These are phyloP conservation scores for Penicillium chermesinum DNA, from an alignment of 495 filamentous ascomycete species.

Conservation along the genomic window DNA sequence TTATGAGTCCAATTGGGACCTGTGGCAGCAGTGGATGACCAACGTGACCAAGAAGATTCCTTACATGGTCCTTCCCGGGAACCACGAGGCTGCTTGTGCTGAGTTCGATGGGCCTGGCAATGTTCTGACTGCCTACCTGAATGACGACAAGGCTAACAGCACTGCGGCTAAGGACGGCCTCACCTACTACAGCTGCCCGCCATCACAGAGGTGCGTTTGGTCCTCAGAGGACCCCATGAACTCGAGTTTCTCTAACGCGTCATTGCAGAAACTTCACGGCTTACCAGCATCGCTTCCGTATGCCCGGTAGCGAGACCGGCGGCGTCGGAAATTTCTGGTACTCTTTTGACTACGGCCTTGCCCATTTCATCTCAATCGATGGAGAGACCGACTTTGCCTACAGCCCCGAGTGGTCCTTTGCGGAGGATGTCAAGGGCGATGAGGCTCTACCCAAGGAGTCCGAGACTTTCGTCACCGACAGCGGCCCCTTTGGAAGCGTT, in stretches of 20 bases:
- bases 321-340: slow-evolving; percentile 54
- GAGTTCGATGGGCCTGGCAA: slow-evolving; percentile 49
- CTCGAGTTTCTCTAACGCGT: not conserved
- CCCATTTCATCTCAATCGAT: slow-evolving; percentile 46
- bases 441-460: slow-evolving; percentile 35
- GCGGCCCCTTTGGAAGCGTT: slow-evolving; percentile 45
- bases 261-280: slow-evolving; percentile 47
- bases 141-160: slow-evolving; percentile 28
- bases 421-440: slow-evolving; percentile 31
- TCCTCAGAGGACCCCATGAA: too few relatives aligned
- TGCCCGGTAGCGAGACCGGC: slow-evolving; percentile 42
- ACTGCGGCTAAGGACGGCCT: slow-evolving; percentile 25
- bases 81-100: slow-evolving; percentile 46
- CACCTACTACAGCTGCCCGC: slow-evolving; percentile 50
- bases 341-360: slow-evolving; percentile 53
- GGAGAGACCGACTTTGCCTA: slow-evolving; percentile 48
- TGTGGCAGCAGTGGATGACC: slow-evolving; percentile 45
- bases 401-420: slow-evolving; percentile 39
- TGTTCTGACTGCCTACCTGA: slow-evolving; percentile 44
- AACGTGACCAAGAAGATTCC: slow-evolving; percentile 36
- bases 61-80: slow-evolving; percentile 45
- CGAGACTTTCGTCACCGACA: slow-evolving; percentile 45
- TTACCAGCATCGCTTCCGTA: slow-evolving; percentile 48
- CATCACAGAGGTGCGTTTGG: slow-evolving; percentile 46
- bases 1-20: slow-evolving; percentile 47